phyloP scores from a whole-genome alignment of 2,329 filamentous ascomycete species.

The Epichloe bromicola region DNA sequence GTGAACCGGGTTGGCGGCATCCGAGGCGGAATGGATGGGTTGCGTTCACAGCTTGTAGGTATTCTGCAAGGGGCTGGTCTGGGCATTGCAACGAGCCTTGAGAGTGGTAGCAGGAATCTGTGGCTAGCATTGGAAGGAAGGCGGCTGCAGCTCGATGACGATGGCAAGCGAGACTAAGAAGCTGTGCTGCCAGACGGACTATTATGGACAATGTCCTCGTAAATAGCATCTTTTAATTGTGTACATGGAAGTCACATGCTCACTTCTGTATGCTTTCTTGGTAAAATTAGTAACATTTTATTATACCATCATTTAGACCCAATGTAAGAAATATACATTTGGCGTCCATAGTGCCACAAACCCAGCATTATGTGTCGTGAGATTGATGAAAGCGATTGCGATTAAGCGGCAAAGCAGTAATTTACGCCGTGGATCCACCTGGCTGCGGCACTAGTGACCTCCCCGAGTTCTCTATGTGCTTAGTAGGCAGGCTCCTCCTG shows the following conservation, averaged over 20 bases:
- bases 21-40: conserved; percentile 63
- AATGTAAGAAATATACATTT: no score
- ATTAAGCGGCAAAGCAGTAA: no score
- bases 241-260: neutral
- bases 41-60: conserved; percentile 68
- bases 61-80: conserved; percentile 72
- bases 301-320: no score
- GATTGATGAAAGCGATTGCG: no score
- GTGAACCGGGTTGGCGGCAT: conserved; percentile 58
- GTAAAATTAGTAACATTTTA: neutral
- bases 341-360: no score
- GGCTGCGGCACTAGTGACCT: no score
- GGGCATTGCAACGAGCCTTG: conserved; percentile 63
- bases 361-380: no score
- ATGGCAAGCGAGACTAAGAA: conserved; percentile 2
- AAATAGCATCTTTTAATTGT: neutral
- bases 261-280: neutral
- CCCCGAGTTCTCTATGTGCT: no score
- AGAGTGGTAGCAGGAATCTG: conserved; percentile 66
- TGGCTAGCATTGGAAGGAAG: conserved; percentile 83
- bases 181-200: neutral
- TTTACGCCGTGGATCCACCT: no score
- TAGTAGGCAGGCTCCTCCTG: no score
- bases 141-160: conserved; percentile 64
- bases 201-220: neutral